Percentiles rank a stretch among this genome's conserved stretches.
Conservation (phyloP, 1,284 basidiomycete species). For the Ganoderma boninense region DNA sequence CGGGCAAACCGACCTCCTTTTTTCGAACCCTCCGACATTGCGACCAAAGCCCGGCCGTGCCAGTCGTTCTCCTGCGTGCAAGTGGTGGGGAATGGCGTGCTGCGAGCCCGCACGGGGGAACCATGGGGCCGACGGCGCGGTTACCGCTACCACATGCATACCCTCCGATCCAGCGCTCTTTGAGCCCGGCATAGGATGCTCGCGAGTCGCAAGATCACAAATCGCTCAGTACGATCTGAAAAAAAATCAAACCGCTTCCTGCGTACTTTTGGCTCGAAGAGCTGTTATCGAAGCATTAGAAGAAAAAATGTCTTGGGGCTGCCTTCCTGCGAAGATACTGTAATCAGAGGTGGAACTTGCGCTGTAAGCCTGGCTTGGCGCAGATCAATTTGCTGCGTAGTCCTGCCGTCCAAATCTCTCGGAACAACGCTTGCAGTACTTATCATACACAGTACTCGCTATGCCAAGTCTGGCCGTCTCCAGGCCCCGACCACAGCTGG, state of each 20-base stretch:
- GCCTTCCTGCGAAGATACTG: background rate
- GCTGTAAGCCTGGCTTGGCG: background rate
- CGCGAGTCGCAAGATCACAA: no score
- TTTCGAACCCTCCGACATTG: background rate
- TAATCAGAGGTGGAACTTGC: background rate
- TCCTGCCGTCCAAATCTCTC: background rate
- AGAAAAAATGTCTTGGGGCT: background rate
- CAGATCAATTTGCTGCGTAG: background rate
- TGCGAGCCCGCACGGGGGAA: background rate
- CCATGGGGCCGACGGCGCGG: background rate
- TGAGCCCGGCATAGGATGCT: no score
- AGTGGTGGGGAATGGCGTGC: slow-evolving; percentile 1
- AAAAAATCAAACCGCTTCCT: background rate
- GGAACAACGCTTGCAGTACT: background rate
- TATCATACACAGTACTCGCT: background rate
- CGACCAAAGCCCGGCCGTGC: background rate
- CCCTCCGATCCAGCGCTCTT: background rate
- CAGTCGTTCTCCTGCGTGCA: background rate
- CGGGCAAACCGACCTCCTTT: background rate
- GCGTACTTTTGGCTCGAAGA: background rate
- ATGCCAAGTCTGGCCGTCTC: background rate
- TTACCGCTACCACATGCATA: background rate
- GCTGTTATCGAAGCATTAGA: background rate
- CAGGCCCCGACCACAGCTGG: background rate
- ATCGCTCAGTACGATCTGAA: no score